Percentiles rank a stretch among this genome's conserved stretches.
Evolutionary conservation across 768 basidiomycete genomes (phyloP).

Genomic region (Daedaleopsis nitida): DNA sequence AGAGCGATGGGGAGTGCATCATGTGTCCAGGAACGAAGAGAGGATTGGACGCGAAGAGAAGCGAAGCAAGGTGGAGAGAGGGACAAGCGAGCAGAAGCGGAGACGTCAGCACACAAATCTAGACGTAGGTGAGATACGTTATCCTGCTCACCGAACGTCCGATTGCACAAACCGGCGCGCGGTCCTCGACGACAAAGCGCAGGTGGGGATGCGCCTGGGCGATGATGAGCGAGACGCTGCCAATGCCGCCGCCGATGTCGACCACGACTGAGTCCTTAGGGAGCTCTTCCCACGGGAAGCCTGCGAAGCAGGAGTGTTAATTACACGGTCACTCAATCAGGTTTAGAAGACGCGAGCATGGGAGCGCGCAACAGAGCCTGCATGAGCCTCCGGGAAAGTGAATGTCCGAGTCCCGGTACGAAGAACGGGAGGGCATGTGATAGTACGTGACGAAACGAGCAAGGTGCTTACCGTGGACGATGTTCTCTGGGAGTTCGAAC

Average conservation of each 20-base stretch:
- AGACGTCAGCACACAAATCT: not conserved
- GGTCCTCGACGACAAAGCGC: constrained; percentile 15
- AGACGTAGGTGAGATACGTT: not conserved
- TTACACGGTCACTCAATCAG: not conserved
- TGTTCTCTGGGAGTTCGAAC: constrained; percentile 27
- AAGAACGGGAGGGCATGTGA: not conserved
- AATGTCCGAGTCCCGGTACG: not conserved
- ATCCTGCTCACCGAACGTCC: constrained; percentile 26
- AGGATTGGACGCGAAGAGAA: too few relatives aligned
- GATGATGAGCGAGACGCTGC: constrained; percentile 8
- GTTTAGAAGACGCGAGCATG: not conserved
- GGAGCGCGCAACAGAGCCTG: too few relatives aligned
- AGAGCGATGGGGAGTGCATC: too few relatives aligned
- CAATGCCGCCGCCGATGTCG: constrained; percentile 18
- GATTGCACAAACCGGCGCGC: constrained; percentile 31
- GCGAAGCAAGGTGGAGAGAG: too few relatives aligned
- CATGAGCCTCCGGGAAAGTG: too few relatives aligned
- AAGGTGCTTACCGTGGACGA: not conserved
- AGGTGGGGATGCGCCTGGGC: constrained; percentile 12
- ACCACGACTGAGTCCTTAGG: constrained; percentile 6
- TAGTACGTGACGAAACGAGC: not conserved
- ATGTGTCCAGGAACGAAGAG: too few relatives aligned
- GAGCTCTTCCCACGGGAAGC: constrained; percentile 16
- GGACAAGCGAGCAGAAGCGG: too few relatives aligned
- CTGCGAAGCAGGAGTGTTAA: constrained; percentile 35